A percentile compares a stretch with the other conserved stretches of the same genome.
Evolutionary conservation across 2,329 filamentous ascomycete genomes (phyloP).

Genomic region (Lomentospora prolificans): DNA sequence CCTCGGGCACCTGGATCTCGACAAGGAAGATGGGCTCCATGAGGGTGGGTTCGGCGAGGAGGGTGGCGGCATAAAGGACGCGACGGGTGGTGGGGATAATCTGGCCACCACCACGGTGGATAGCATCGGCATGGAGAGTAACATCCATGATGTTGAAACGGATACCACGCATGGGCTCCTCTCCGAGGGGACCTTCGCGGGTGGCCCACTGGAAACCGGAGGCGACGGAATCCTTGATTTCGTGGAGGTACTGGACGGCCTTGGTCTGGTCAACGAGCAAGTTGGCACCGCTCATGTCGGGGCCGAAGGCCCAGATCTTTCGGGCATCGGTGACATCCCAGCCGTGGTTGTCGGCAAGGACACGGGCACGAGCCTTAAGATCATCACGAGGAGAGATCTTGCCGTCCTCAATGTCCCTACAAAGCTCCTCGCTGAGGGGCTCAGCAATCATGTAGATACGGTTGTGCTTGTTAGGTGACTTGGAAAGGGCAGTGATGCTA

Average conservation of each 20-base stretch:
- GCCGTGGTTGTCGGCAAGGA: slow-evolving; percentile 91
- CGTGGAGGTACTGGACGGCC: slow-evolving; percentile 98
- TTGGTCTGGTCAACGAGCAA: slow-evolving; percentile 99
- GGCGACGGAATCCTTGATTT: slow-evolving; percentile 99
- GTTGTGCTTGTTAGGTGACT: slow-evolving; percentile 99
- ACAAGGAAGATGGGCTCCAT: slow-evolving; percentile 98
- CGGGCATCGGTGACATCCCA: slow-evolving; percentile 99
- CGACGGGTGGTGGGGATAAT: slow-evolving; percentile 96
- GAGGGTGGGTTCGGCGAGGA: slow-evolving; percentile 84
- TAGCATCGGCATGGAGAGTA: slow-evolving; percentile 97
- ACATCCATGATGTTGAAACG: slow-evolving; percentile 99
- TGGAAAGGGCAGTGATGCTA: slow-evolving; percentile 93
- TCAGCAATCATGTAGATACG: slow-evolving; percentile 94
- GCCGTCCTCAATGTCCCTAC: slow-evolving; percentile 80
- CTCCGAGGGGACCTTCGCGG: slow-evolving; percentile 91
- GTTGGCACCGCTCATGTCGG: slow-evolving; percentile 96
- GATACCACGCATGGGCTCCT: slow-evolving; percentile 95
- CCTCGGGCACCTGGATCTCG: slow-evolving; percentile 98
- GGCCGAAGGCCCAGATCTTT: slow-evolving; percentile 99
- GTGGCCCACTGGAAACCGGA: slow-evolving; percentile 99
- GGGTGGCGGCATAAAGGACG: slow-evolving; percentile 87
- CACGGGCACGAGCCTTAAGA: slow-evolving; percentile 95
- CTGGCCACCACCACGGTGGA: slow-evolving; percentile 98
- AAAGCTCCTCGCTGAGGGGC: slow-evolving; percentile 86
- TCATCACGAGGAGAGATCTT: slow-evolving; percentile 94